phyloP scores from a whole-genome alignment of 1,284 basidiomycete genomes.

The Apiotrichum brassicae region DNA sequence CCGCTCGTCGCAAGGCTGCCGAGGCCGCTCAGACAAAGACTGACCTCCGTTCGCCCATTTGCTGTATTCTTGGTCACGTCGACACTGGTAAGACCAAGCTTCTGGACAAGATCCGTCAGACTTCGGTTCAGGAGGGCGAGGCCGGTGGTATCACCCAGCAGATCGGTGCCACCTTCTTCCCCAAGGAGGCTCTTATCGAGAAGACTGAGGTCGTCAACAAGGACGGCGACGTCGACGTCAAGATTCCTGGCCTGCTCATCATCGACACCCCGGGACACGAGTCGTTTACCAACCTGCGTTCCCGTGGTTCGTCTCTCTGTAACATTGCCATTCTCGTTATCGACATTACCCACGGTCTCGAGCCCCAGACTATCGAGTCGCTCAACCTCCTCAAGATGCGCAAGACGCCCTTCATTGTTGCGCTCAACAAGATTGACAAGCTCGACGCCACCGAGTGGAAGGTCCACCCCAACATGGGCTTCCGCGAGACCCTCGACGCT shows the following conservation, averaged over 20 bases:
- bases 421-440: slow-evolving; percentile 70
- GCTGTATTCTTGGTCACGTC: slow-evolving; percentile 99
- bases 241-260: slow-evolving; percentile 90
- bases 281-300: slow-evolving; percentile 95
- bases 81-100: slow-evolving; percentile 99
- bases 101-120: slow-evolving; percentile 99
- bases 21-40: slow-evolving; percentile 83
- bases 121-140: slow-evolving; percentile 98
- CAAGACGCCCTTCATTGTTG: slow-evolving; percentile 99
- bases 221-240: slow-evolving; percentile 81
- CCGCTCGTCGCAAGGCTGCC: slow-evolving; percentile 78
- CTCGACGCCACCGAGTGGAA: slow-evolving; percentile 68
- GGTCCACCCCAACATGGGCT: slow-evolving; percentile 81
- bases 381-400: slow-evolving; percentile 84
- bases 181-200: slow-evolving; percentile 85
- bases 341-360: slow-evolving; percentile 98
- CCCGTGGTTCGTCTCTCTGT: slow-evolving; percentile 93
- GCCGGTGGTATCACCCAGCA: slow-evolving; percentile 99
- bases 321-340: slow-evolving; percentile 99
- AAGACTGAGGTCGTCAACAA: slow-evolving; percentile 91
- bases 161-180: slow-evolving; percentile 99
- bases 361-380: slow-evolving; percentile 95
- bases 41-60: slow-evolving; percentile 91
- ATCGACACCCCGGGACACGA: slow-evolving; percentile 99
- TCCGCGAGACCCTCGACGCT: slow-evolving; percentile 84